Evolutionary conservation across 2,329 filamentous ascomycete species (phyloP).

Genomic region (Fusarium globosum): DNA sequence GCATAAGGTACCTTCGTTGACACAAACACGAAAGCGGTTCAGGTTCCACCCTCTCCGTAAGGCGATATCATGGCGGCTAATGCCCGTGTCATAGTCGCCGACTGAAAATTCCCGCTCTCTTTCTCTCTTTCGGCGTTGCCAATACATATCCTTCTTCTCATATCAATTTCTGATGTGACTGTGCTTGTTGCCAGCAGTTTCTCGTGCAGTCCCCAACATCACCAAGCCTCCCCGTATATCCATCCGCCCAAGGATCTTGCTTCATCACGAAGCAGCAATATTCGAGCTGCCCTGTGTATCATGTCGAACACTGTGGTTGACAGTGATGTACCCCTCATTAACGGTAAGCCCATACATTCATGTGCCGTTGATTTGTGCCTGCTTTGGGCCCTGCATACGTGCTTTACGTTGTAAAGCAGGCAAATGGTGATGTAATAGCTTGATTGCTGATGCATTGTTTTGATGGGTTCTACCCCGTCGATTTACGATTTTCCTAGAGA

Average conservation of each 20-base stretch:
- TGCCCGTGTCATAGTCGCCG: constrained; percentile 28
- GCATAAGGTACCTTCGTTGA: not conserved
- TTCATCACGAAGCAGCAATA: constrained; percentile 6
- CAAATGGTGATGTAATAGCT: constrained; percentile 2
- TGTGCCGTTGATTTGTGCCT: not conserved
- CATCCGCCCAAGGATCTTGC: constrained; percentile 10
- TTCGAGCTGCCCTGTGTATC: not conserved
- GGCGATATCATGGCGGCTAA: constrained; percentile 29
- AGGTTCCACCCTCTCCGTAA: constrained; percentile 37
- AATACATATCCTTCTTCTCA: not conserved
- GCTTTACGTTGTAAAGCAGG: not conserved
- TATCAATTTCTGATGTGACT: constrained; percentile 30
- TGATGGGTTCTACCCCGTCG: not conserved
- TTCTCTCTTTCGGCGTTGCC: not conserved
- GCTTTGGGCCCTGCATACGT: not conserved
- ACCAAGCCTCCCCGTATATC: not conserved
- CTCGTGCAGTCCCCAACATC: constrained; percentile 15
- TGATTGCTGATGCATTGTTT: not conserved
- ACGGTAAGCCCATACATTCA: constrained; percentile 35
- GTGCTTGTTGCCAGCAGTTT: constrained; percentile 4
- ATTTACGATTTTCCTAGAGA: not conserved
- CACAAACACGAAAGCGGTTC: constrained; percentile 34
- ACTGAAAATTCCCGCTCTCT: constrained; percentile 20
- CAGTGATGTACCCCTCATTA: constrained; percentile 3
- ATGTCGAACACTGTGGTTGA: constrained; percentile 34